Evolutionary conservation across 169 alveolate genomes (phyloP), one percentile per base, ranked within the genome.

Genomic region (Cryptosporidium meleagridis): DNA sequence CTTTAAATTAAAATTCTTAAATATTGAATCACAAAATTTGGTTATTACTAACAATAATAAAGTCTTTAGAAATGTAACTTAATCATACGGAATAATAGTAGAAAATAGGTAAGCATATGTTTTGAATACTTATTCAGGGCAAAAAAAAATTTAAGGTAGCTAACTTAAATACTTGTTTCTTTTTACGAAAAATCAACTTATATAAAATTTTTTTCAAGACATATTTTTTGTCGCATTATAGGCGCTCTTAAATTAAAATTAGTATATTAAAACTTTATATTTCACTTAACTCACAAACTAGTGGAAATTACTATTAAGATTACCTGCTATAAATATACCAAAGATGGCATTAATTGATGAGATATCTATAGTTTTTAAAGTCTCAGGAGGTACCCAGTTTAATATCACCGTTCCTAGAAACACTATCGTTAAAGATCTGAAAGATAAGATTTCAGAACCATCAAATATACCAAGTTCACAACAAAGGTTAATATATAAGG

Each of bases 401-500:
- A 86, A 75, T n/a, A 72, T 93, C 29, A 70, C 85, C 35, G 91
- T 93, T 75, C 94, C 93, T 39, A 92, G 92, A 26, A 92, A 75
- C 37, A 87, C 85, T 44, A 87, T 95, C 7, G 93, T 95, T 21
- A 85, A 85, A 55, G 95, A 94, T 33, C 80, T 95, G 58, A 95
- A 95, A 86, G 91, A 93, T 61, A 91, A 85, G 41, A 93, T 96
- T 87, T 70, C 92, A 18, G 95, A 92, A 67, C 91, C 93, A 69
- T 87, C 94, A 3, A 92, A 89, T 51, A 92, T 93, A 61, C 96
- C 96, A 8, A 94, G 87, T 58, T 94, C 92, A 45, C 92, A 92
- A 31, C 96, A 93, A 68, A 92, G 97, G 52, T 91, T 95, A 67
- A 95, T 95, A 86, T 95, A 93, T 85, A 95, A 94, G 94, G 98